These are phyloP conservation scores for Marasmius oreades DNA, from an alignment of 1,284 basidiomycete genomes.

Conservation along the genomic window DNA sequence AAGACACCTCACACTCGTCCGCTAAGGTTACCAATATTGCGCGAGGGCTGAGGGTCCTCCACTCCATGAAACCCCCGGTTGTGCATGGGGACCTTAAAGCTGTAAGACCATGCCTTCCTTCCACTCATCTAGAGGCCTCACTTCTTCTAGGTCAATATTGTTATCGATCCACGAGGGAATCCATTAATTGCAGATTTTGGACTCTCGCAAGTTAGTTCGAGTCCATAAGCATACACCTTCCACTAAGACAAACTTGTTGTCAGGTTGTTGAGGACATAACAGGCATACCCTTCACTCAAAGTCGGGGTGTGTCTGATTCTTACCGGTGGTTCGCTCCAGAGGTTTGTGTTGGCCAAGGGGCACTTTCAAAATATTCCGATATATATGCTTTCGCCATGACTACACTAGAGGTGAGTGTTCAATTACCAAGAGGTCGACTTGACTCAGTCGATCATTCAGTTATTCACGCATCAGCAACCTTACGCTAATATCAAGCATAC, in stretches of 20 bases:
- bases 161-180: constrained; percentile 41
- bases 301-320: constrained; percentile 43
- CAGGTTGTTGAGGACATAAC: constrained; percentile 55
- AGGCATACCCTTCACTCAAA: constrained; percentile 51
- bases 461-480: constrained; percentile 16
- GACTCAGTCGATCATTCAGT: background rate
- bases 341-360: constrained; percentile 45
- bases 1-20: constrained; percentile 17
- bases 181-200: constrained; percentile 59
- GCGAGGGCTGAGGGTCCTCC: constrained; percentile 35
- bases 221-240: background rate
- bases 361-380: constrained; percentile 45
- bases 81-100: constrained; percentile 43
- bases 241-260: constrained; percentile 8
- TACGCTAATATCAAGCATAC: constrained; percentile 17
- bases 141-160: constrained; percentile 43
- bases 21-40: constrained; percentile 35
- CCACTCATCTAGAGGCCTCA: background rate
- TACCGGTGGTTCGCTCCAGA: constrained; percentile 56
- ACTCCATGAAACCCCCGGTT: constrained; percentile 35
- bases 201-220: constrained; percentile 40
- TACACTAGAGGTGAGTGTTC: constrained; percentile 33
- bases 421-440: background rate
- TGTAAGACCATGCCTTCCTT: constrained; percentile 23
- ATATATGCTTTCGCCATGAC: constrained; percentile 44